Conservation (phyloP, 495 filamentous ascomycete species). For the Penicillium diatomitis region DNA sequence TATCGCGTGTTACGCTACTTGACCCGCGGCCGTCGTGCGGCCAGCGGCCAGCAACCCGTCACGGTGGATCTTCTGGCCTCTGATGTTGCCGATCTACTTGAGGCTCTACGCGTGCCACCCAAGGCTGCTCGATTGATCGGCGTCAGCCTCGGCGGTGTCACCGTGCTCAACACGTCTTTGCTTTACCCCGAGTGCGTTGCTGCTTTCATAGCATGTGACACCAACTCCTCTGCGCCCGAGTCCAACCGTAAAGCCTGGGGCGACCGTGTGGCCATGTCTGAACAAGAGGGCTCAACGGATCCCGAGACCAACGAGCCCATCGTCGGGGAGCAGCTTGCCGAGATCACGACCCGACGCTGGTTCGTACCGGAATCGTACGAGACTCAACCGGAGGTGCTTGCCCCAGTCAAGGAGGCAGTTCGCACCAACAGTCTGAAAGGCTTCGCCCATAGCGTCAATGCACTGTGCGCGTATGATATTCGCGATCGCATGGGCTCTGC, state of each 20-base stretch:
- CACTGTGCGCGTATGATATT: conserved; percentile 70
- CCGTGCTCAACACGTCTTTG: conserved; percentile 59
- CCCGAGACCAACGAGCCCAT: conserved; percentile 39
- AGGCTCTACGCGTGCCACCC: conserved; percentile 47
- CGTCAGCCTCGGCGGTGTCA: conserved; percentile 70
- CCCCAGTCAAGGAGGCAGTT: conserved; percentile 51
- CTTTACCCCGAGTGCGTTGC: conserved; percentile 49
- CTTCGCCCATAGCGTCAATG: conserved; percentile 59
- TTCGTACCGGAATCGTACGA: conserved; percentile 56
- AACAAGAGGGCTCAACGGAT: conserved; percentile 41
- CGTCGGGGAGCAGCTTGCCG: conserved; percentile 51
- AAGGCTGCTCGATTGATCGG: conserved; percentile 56
- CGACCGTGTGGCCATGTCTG: conserved; percentile 61
- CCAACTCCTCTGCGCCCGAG: conserved; percentile 55
- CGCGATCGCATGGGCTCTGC: conserved; percentile 49
- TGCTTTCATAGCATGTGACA: conserved; percentile 67
- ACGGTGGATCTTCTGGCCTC: conserved; percentile 54
- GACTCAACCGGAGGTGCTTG: conserved; percentile 40
- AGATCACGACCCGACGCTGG: conserved; percentile 63
- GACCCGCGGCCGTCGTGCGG: conserved; percentile 49
- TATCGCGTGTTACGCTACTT: conserved; percentile 66
- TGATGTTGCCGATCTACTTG: conserved; percentile 52
- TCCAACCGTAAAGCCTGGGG: conserved; percentile 69
- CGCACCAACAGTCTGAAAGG: conserved; percentile 55
- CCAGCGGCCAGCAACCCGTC: conserved; percentile 38